Evolutionary conservation across 176 grass and related monocot species (phyloP), one percentile per base, ranked within the genome.

Genomic region (Phoenix dactylifera): DNA sequence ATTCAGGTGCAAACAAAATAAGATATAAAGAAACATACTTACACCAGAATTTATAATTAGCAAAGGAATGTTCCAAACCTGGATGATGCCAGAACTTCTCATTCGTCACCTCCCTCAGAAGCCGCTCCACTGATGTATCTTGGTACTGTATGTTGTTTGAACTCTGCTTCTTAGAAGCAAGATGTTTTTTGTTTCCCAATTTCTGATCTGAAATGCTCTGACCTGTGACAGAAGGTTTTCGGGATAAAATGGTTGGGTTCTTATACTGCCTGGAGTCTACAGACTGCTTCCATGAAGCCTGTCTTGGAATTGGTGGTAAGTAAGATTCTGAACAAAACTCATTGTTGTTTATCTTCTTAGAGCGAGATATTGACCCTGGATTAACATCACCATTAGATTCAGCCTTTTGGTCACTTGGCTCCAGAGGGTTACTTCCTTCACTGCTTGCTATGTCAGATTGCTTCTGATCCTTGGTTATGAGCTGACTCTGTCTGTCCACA

Each of bases 51-150:
- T 3, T 44, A 44, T 2, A 44, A 44, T 44, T 14, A 44, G 35
- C 35, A 44, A 74, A 59, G 59, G 15, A 4, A 70, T 23, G 18
- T 59, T 69, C 74, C 62, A 64, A 74, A 98, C 94, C 94, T 74
- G 94, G 85, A 89, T 99, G 86, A 64, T 93, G 82, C 94, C 94
- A 99, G 73, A 99, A 99, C 59, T 93, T 99, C 70, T 86, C 88
- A 51, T 71, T 99, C 48, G 94, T 99, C 59, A 99, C 94, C 74
- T 99, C 94, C 10, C 94, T 77, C 59, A 83, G 83, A 61, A 99
- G 88, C 20, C 94, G 79, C 57, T 99, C 94, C 35, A 99, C 85
- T 57, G 94, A 99, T 24, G 94, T 81, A 74, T 93, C 94, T 65
- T 89, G 79, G 58, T 93, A 93, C 10, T 83, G 88, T 16, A 20